These are phyloP conservation scores for Pseudozyma tsukubaensis DNA, from an alignment of 1,284 basidiomycete species.

Conservation along the genomic window DNA sequence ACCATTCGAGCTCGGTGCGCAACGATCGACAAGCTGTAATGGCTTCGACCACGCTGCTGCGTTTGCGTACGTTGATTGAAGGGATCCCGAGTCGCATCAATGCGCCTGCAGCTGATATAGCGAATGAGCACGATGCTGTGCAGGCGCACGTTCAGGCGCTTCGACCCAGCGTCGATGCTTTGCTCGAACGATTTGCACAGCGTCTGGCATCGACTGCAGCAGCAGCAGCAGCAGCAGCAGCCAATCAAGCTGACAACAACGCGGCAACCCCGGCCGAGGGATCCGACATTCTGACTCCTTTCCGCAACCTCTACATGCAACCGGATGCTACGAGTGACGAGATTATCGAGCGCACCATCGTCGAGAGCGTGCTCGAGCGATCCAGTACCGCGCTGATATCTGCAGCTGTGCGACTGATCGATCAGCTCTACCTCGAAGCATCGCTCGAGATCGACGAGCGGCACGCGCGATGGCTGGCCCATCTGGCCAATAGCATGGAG, in stretches of 20 bases:
- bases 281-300: conserved; percentile 28
- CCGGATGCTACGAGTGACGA: conserved; percentile 42
- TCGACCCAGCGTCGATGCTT: conserved; percentile 24
- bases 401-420: conserved; percentile 35
- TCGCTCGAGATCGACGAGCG: conserved; percentile 52
- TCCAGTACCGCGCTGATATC: conserved; percentile 11
- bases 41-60: conserved; percentile 43
- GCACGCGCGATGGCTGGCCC: conserved; percentile 41
- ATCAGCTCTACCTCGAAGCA: conserved; percentile 51
- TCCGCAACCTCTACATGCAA: conserved; percentile 38
- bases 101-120: conserved; percentile 8
- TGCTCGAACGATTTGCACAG: conserved; percentile 31
- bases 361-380: conserved; percentile 30
- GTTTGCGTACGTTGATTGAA: conserved; percentile 45
- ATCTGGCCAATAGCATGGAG: conserved; percentile 30
- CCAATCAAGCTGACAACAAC: background rate
- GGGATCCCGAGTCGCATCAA: conserved; percentile 24
- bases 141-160: conserved; percentile 32
- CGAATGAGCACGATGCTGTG: conserved; percentile 19
- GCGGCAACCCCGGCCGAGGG: conserved; percentile 19
- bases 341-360: conserved; percentile 41
- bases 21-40: conserved; percentile 47
- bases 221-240: background rate
- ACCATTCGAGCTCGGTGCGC: conserved; percentile 44
- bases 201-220: background rate